These are phyloP conservation scores for Euphrasia confusa DNA, from an alignment of 257 asterid species.

Conservation along the genomic window DNA sequence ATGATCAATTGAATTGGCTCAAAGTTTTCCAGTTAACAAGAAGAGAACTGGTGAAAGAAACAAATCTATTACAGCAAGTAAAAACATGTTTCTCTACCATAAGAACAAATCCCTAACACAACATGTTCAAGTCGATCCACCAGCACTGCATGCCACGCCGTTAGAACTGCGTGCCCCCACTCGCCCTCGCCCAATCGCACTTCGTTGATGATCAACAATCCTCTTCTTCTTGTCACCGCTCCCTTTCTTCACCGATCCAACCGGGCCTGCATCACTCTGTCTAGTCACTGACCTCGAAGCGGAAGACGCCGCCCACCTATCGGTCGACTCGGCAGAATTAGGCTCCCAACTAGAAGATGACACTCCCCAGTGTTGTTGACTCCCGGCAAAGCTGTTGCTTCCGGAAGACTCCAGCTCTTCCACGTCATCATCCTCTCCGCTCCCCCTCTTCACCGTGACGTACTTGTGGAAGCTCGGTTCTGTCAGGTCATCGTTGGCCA, in stretches of 20 bases:
- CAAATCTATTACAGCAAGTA: slow-evolving; percentile 23
- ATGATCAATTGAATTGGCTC: neutral
- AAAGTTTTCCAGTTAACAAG: slow-evolving; percentile 31
- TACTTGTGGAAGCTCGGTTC: slow-evolving; percentile 83
- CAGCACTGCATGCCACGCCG: slow-evolving; percentile 23
- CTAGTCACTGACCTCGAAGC: neutral
- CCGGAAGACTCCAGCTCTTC: slow-evolving; percentile 78
- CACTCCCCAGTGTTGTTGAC: slow-evolving; percentile 45
- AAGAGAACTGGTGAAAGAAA: slow-evolving; percentile 19
- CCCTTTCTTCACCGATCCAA: slow-evolving; percentile 34
- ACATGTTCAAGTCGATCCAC: slow-evolving; percentile 23
- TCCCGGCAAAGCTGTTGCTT: slow-evolving; percentile 61
- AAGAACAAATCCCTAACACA: slow-evolving; percentile 4
- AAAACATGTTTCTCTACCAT: slow-evolving; percentile 37
- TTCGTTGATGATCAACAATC: slow-evolving; percentile 39
- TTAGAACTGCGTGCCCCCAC: slow-evolving; percentile 32
- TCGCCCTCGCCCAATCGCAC: slow-evolving; percentile 45
- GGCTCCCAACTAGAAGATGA: slow-evolving; percentile 76
- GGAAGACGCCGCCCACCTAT: slow-evolving; percentile 49
- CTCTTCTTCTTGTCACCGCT: slow-evolving; percentile 28
- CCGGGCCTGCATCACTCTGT: slow-evolving; percentile 15
- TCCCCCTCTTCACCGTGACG: slow-evolving; percentile 77
- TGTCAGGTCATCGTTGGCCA: slow-evolving; percentile 56
- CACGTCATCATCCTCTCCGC: slow-evolving; percentile 37
- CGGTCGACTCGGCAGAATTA: slow-evolving; percentile 64